Conservation (phyloP, 2,329 filamentous ascomycete genomes). For the Pseudomassariella vexata region DNA sequence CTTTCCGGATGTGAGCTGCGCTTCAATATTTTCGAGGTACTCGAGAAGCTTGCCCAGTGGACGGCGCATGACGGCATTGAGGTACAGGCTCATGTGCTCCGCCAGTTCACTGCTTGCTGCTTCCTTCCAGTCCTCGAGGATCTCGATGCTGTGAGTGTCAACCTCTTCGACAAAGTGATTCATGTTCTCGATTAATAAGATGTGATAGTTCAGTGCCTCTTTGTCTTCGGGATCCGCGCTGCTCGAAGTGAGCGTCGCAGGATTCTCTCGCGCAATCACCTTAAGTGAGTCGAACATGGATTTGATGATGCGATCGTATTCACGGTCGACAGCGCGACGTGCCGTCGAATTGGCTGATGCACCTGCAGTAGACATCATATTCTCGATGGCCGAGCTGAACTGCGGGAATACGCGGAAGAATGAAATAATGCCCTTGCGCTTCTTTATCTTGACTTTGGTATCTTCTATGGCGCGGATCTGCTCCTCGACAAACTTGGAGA, state of each 20-base stretch:
- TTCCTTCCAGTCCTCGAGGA: constrained; percentile 77
- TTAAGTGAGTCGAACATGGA: constrained; percentile 97
- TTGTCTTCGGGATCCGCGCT: constrained; percentile 73
- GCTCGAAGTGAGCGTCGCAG: constrained; percentile 36
- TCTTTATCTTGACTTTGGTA: constrained; percentile 98
- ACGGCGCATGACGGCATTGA: constrained; percentile 80
- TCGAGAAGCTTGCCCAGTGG: constrained; percentile 88
- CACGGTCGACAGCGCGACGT: constrained; percentile 73
- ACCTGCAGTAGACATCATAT: constrained; percentile 63
- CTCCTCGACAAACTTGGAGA: constrained; percentile 86
- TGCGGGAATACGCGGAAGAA: constrained; percentile 92
- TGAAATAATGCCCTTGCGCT: constrained; percentile 91
- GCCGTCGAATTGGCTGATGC: constrained; percentile 56
- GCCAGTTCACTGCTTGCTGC: constrained; percentile 72
- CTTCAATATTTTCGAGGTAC: constrained; percentile 84
- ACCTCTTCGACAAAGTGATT: constrained; percentile 95
- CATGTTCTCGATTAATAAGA: constrained; percentile 97
- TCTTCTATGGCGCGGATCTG: constrained; percentile 95
- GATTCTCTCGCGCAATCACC: constrained; percentile 77
- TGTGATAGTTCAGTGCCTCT: constrained; percentile 94
- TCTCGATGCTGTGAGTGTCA: constrained; percentile 65
- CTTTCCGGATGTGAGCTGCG: constrained; percentile 56
- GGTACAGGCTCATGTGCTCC: constrained; percentile 84
- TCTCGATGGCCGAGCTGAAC: constrained; percentile 79
- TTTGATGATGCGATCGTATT: constrained; percentile 83